A percentile compares a stretch with the other conserved stretches of the same genome.
These are phyloP conservation scores for Ceratobasidium sp. DNA, from an alignment of 1,284 basidiomycete genomes.

Conservation along the genomic window DNA sequence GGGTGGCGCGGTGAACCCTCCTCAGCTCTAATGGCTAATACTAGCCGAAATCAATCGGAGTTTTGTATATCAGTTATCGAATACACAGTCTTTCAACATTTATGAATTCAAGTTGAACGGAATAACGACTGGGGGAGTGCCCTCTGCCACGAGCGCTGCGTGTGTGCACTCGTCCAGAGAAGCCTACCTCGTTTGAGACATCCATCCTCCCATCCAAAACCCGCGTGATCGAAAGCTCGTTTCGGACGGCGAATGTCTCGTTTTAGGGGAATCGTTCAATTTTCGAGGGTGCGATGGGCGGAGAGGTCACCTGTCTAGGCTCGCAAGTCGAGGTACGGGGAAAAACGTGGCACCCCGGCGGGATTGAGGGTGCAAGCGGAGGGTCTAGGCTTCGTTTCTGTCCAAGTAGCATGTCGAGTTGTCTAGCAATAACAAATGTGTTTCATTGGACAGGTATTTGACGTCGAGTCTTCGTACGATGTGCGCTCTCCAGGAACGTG, in stretches of 20 bases:
- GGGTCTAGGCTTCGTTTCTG: not conserved
- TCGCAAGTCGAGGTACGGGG: not conserved
- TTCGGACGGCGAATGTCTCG: not conserved
- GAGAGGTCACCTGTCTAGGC: too few species aligned
- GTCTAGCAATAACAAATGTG: not conserved
- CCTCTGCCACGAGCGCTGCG: not conserved
- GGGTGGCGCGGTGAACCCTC: not conserved
- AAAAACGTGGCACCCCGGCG: not conserved
- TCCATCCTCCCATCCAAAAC: not conserved
- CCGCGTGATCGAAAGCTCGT: not conserved
- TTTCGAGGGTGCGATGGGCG: not conserved
- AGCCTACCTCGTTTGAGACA: not conserved
- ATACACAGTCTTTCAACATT: not conserved
- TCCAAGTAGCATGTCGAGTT: not conserved
- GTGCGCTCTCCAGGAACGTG: not conserved
- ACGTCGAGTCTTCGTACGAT: not conserved
- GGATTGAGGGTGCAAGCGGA: not conserved
- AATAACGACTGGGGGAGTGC: not conserved
- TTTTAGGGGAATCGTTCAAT: not conserved
- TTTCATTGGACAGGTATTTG: not conserved
- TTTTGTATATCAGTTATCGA: not conserved
- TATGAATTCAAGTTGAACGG: not conserved
- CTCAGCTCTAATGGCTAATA: not conserved
- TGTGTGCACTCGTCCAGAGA: not conserved
- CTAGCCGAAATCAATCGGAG: not conserved